Base-by-base conservation (phyloP, 1,284 basidiomycete species). In the Rhizoctonia solani region DNA sequence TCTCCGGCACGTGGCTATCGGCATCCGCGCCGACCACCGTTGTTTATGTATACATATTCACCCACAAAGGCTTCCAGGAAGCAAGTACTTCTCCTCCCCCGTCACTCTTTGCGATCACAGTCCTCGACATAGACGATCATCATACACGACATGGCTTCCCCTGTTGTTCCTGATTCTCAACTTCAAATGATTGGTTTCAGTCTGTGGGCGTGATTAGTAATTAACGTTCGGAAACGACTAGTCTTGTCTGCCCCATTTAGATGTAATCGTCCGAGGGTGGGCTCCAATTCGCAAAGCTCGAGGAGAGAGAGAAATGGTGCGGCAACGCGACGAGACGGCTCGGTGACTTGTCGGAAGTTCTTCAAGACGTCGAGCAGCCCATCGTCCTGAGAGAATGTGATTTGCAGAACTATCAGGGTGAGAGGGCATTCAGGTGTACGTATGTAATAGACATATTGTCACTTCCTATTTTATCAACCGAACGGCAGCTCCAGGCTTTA, bases 291-390 rank as follows among this genome's bases (percentile, higher is more conserved):
- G n/a, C n/a, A n/a, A n/a, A n/a, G n/a, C n/a, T n/a, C n/a, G n/a
- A n/a, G n/a, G n/a, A n/a, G 6, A 16, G 6, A 34, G 58, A 29
- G 3, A 44, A 32, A 27, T 61, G 32, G 58, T 5, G 32, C 50
- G 37, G 61, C 47, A 34, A 44, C 34, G 11, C 8, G 44, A 9
- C 44, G 21, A 46, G 44, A 6, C 21, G 8, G 9, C 19, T 54
- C 61, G 61, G 61, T 42, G 50, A 53, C 47, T 65, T 32, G 8
- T 65, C 61, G 61, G 61, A 11, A 19, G 44, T 61, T 61, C 41
- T 23, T 34, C 58, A 32, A 61, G 47, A 23, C 54, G 54, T 41
- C 21, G 47, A 61, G 4, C 8, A 46, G 23, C 42, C 21, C 21
- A n/a, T 46, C 37, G 37, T 39, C 37, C 37, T 39, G 37, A 39